Base-by-base conservation (phyloP, 1,284 basidiomycete genomes). In the Sporisorium iseilematis-ciliati region DNA sequence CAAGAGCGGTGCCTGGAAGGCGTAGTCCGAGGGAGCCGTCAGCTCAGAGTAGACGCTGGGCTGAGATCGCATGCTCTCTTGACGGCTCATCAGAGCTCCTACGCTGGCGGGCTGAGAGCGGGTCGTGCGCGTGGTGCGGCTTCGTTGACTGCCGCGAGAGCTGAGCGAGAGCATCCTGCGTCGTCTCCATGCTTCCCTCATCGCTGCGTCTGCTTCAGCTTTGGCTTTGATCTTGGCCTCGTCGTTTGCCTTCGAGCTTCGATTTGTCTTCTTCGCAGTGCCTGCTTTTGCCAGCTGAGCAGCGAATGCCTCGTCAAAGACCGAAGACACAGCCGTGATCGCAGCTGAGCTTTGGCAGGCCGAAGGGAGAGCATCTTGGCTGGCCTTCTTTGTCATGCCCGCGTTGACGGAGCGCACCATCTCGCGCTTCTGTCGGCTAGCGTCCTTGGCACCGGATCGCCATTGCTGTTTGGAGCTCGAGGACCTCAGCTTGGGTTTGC, bases 21-120 rank as follows among this genome's bases (percentile, higher is more conserved):
- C 57, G 60, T 77, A 77, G 43, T 73, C 75, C 1, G 70, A 73
- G 2, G 61, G 52, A 10, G 70, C 75, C 4, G 75, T 77, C 54
- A 77, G 48, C 43, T 68, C 65, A 29, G 75, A 73, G 49, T 77
- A 77, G 51, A 69, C 26, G 31, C 72, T 75, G 3, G 53, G 58
- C 48, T 62, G 38, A 14, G 67, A 66, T 3, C 21, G 55, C 35
- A 66, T 26, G 49, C 72, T 75, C 43, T 60, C 60, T 18, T 60
- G n/a, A 3, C 67, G 52, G n/a, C 46, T 64, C 7, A 69, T 50
- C 29, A 48, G 23, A 10, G 18, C 48, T 2, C 18, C 41, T 7
- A 33, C 14, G 4, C 29, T 8, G 18, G n/a, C 48, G 2, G 56
- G 23, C 14, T 35, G 18, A 2, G 29, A 38, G 25, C 42, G 31